Percentiles rank a stretch among this genome's conserved stretches.
Conservation (phyloP, 768 basidiomycete genomes). For the Leucosporidium yakuticum region DNA sequence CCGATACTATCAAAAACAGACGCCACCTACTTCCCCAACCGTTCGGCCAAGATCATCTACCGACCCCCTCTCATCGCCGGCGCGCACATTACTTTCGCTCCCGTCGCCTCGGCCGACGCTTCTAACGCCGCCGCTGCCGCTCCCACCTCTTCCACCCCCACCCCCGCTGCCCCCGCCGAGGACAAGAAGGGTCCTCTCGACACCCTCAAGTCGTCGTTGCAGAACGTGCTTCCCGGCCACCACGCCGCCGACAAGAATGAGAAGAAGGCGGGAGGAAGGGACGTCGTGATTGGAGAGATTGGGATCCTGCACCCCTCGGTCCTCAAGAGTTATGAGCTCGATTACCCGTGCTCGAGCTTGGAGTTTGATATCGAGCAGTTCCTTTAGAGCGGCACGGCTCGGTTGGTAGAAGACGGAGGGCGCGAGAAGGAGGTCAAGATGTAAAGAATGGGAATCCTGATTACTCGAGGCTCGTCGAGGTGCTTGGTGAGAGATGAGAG, state of each 20-base stretch:
- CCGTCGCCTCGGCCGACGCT: slow-evolving; percentile 20
- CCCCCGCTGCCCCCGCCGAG: slow-evolving; percentile 12
- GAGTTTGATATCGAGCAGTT: slow-evolving; percentile 96
- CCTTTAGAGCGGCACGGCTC: slow-evolving; percentile 52
- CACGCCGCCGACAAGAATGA: slow-evolving; percentile 37
- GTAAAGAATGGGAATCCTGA: no score
- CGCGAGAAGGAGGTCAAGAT: no score
- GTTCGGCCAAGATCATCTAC: slow-evolving; percentile 86
- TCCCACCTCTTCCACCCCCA: background rate
- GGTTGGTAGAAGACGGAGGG: no score
- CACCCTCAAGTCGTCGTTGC: slow-evolving; percentile 49
- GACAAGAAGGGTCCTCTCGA: slow-evolving; percentile 37
- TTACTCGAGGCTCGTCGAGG: no score
- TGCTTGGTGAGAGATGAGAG: no score
- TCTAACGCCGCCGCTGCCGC: slow-evolving; percentile 32
- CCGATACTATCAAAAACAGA: slow-evolving; percentile 58
- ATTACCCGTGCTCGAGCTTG: slow-evolving; percentile 86
- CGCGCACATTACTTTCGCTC: slow-evolving; percentile 36
- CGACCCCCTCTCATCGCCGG: slow-evolving; percentile 46
- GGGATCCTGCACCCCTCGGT: slow-evolving; percentile 92
- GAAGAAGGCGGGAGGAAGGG: slow-evolving; percentile 41
- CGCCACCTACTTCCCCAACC: slow-evolving; percentile 87
- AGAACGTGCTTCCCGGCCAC: slow-evolving; percentile 40
- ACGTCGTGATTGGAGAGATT: slow-evolving; percentile 75
- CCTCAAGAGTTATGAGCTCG: slow-evolving; percentile 85